Base-by-base conservation (phyloP, 306 rosid genomes). In the Cucumis hystrix region DNA sequence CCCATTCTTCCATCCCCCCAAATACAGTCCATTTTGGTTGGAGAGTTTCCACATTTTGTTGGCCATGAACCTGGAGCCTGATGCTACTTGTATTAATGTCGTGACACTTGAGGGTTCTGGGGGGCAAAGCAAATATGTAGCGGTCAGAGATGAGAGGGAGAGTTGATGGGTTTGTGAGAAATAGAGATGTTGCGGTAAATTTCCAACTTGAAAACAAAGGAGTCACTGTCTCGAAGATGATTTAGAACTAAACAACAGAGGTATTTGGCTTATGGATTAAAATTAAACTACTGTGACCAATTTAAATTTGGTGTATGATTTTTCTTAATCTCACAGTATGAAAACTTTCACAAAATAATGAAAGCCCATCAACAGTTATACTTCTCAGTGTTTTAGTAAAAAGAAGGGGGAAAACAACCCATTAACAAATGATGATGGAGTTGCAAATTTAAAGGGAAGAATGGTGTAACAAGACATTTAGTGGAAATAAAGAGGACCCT, bases 21-120 rank as follows among this genome's bases (percentile, higher is more conserved):
- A 89, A 83, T 92, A 84, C 68, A 84, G 94, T 28, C 97, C 99
- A 7, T 88, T 89, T 71, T 96, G 99, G 99, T 91, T 97, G 58
- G 99, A 96, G 83, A 87, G 89, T 87, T 96, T 96, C 77, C 96
- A 91, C 33, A 92, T 96, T 96, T 86, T 88, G 28, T 88, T 91
- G 70, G 98, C 98, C 45, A 93, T 96, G 88, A 92, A 89, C 52
- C 77, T 96, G 80, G 97, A 89, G 65, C 85, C 90, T 8, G 90
- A 84, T 77, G 94, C 90, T 6, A 92, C 94, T 45, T 92, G 98
- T 82, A 84, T 92, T 69, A 84, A 88, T 77, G 89, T 92, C 64
- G 82, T 92, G 86, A 96, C 98, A 33, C 88, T 89, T 87, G 83
- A 89, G 80, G 99, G 92, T 73, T 87, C 79, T 3, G 97, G 91